A percentile compares a stretch with the other conserved stretches of the same genome.
phyloP scores from a whole-genome alignment of 176 grass and related monocot species.

The Phoenix dactylifera region DNA sequence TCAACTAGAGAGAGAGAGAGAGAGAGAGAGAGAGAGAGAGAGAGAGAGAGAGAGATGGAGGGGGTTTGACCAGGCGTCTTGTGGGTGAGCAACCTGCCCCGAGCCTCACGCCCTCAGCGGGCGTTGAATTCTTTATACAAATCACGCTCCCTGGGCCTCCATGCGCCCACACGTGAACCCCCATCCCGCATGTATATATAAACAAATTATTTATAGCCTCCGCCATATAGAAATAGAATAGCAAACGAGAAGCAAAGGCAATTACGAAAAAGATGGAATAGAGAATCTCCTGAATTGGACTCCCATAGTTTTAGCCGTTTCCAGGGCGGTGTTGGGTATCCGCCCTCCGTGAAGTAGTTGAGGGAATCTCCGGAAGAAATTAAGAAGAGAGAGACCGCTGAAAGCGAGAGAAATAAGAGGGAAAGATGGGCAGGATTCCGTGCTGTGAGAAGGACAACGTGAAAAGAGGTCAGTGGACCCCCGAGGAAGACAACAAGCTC shows the following conservation, averaged over 20 bases:
- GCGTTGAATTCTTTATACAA: constrained; percentile 96
- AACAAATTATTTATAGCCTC: constrained; percentile 18
- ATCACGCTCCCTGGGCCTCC: constrained; percentile 58
- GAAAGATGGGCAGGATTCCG: constrained; percentile 73
- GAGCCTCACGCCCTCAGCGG: constrained; percentile 60
- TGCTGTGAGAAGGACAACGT: constrained; percentile 98
- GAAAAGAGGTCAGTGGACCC: constrained; percentile 95
- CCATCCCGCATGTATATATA: constrained; percentile 18
- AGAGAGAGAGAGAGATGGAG: background rate
- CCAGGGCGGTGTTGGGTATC: too few species aligned
- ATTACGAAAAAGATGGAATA: too few species aligned
- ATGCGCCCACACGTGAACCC: constrained; percentile 35
- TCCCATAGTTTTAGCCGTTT: too few species aligned
- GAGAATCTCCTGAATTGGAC: too few species aligned
- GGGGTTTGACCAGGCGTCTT: constrained; percentile 62
- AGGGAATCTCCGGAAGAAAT: too few species aligned
- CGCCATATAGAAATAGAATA: too few species aligned
- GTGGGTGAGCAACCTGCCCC: constrained; percentile 88
- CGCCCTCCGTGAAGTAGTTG: too few species aligned
- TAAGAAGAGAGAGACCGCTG: too few species aligned
- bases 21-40: constrained; percentile 2
- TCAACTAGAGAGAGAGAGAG: constrained; percentile 16
- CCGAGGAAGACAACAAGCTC: constrained; percentile 88
- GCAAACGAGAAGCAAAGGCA: too few species aligned
- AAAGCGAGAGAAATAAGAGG: constrained; percentile 4